phyloP scores from a whole-genome alignment of 495 filamentous ascomycete genomes.

The Daldinia loculata region DNA sequence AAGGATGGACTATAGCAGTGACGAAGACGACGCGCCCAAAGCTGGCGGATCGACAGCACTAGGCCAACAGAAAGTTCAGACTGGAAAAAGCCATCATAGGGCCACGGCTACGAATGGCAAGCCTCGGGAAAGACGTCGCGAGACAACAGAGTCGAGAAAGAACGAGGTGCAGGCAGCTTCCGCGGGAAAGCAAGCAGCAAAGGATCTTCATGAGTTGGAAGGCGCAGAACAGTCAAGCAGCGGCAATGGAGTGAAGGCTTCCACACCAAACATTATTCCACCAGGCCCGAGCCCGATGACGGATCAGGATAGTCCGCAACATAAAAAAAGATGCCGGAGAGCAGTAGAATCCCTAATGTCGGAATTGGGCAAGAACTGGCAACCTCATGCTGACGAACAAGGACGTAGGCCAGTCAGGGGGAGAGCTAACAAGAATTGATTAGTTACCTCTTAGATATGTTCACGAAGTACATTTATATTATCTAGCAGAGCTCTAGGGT shows the following conservation, averaged over 20 bases:
- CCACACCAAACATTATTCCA: not conserved
- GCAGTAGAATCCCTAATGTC: conserved; percentile 12
- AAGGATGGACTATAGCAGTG: not conserved
- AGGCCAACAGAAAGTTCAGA: not conserved
- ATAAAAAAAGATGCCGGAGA: conserved; percentile 25
- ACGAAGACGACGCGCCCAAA: conserved; percentile 2
- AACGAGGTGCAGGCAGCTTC: not conserved
- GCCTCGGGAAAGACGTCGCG: not conserved
- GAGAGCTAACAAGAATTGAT: not conserved
- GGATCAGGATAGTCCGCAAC: not conserved
- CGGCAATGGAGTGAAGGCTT: not conserved
- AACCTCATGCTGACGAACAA: conserved; percentile 21
- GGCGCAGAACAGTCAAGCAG: not conserved
- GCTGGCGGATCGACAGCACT: not conserved
- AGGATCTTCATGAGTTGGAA: not conserved
- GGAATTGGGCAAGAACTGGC: conserved; percentile 28
- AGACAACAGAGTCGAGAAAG: not conserved
- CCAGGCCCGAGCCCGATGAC: not conserved
- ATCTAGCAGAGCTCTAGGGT: not conserved
- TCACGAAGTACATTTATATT: not conserved
- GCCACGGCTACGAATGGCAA: not conserved
- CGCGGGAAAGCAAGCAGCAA: not conserved
- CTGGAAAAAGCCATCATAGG: not conserved
- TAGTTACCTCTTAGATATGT: too few relatives aligned
- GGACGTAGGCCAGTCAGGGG: conserved; percentile 24